Evolutionary conservation across 2,329 filamentous ascomycete species (phyloP), one percentile per base, ranked within the genome.

Genomic region (Pezicula neosporulosa): DNA sequence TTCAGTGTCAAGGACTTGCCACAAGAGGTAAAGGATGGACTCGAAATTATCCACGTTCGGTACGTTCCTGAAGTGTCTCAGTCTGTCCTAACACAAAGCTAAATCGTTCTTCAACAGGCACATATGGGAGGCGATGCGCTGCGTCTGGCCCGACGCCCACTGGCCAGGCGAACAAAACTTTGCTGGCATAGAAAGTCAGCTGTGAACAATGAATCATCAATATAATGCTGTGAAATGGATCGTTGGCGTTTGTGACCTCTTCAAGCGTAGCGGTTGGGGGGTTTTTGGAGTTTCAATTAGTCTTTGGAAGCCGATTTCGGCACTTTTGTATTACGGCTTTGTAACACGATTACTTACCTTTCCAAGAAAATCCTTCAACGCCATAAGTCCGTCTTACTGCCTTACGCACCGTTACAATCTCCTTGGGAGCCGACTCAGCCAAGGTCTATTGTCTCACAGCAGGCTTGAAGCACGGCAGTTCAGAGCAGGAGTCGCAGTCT

Each of bases 111-210:
- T 51, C 42, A 49, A 16, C 59, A 90, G 89, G 56, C 88, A 96
- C 69, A 93, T 97, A 55, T 97, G 91, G 90, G 93, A 97, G 72
- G 93, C 91, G 24, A 85, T 99, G 67, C 84, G 87, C 53, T 77
- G 87, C 57, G 87, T 99, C 58, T 99, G 94, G 94, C 94, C 94
- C 2, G 90, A 96, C 62, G 85, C 82, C 38, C 82, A 87, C 61
- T 96, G 91, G 88, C 88, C 90, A 18, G 85, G 86, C 53, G 84
- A 90, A 64, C 80, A 84, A 61, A 81, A 82, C 51, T 77, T 83
- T 69, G 78, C 83, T 53, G 80, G 83, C 43, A 76, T 94, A 53
- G 90, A 96, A 72, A 92, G 88, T 69, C 83, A 89, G 60, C 73
- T 97, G 70, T 96, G 77, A 76, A 60, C 35, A 38, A 24, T 33